Percentiles rank a stretch among this genome's conserved stretches.
Conservation (phyloP, 2,329 filamentous ascomycete species). For the Fusarium chlamydosporum region DNA sequence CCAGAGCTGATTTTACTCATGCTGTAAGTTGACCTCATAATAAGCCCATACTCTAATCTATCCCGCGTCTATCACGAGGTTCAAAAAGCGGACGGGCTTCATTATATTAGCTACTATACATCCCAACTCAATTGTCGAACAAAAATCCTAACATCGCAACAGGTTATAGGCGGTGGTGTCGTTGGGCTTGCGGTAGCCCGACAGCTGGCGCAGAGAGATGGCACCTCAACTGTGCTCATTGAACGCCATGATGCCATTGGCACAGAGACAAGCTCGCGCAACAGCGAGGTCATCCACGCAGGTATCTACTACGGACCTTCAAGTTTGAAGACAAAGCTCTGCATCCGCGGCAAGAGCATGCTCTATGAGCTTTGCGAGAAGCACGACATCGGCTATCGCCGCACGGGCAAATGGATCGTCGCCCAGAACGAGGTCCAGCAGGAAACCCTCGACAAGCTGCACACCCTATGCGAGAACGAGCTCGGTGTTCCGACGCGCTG, state of each 20-base stretch:
- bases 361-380: slow-evolving; percentile 83
- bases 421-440: slow-evolving; percentile 83
- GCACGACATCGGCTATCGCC: slow-evolving; percentile 77
- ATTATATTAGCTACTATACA: neutral
- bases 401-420: slow-evolving; percentile 94
- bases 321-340: slow-evolving; percentile 86
- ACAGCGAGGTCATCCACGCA: slow-evolving; percentile 96
- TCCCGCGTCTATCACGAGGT: slow-evolving; percentile 21
- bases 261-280: slow-evolving; percentile 89
- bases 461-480: slow-evolving; percentile 58
- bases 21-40: slow-evolving; percentile 54
- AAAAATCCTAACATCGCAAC: slow-evolving; percentile 7
- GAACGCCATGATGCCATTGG: slow-evolving; percentile 83
- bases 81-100: slow-evolving; percentile 4
- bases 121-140: neutral
- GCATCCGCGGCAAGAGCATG: slow-evolving; percentile 80
- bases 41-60: slow-evolving; percentile 12
- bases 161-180: slow-evolving; percentile 73
- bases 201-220: slow-evolving; percentile 74
- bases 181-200: slow-evolving; percentile 86
- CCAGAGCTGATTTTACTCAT: slow-evolving; percentile 62
- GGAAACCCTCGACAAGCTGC: slow-evolving; percentile 69
- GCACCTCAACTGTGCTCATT: slow-evolving; percentile 79
- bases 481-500: slow-evolving; percentile 79
- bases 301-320: slow-evolving; percentile 88